Base-by-base conservation (phyloP, 495 filamentous ascomycete species). In the Cladorrhinum samala region DNA sequence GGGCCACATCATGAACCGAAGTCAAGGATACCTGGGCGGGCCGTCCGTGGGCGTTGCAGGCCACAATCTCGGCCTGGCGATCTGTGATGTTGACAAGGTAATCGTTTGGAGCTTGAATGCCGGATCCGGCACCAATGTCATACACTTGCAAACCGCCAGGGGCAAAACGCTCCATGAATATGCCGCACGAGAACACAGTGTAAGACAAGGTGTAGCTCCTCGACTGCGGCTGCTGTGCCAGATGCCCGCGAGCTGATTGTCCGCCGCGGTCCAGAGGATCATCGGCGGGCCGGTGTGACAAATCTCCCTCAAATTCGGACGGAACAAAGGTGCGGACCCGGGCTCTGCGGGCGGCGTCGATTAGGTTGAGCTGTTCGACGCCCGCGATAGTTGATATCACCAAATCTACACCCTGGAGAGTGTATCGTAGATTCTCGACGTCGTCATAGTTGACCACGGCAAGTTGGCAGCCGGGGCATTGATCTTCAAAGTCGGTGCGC, bases 141-240 rank as follows among this genome's bases (percentile, higher is more conserved):
- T 74, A 76, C 2, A 68, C 63, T 18, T 67, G 66, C 45, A 90
- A 68, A 3, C 86, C 86, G 9, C 79, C 81, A 9, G 79, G 81
- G 8, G 73, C 77, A 63, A 90, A 89, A 9, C 86, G 72, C 60
- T 90, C 86, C 71, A 87, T 88, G 58, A 89, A 82, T n/a, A 88
- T 61, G 33, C 86, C 86, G 62, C 86, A 90, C 1, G 79, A 77
- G 55, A 90, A 88, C 33, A 83, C 73, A 3, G 85, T 85, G 51
- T 75, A 86, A 39, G 79, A 69, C 70, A 88, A 82, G 19, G 63
- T 57, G 53, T 77, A 66, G 6, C 63, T 60, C 16, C 57, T 61
- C 20, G 71, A 73, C 17, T 63, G 63, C 9, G 72, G 68, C 65
- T 68, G 70, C 53, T 78, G 77, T 38, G 74, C 74, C 13, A 90